Evolutionary conservation across 139 green algal species (phyloP).

Genomic region (Ulvella scutata): DNA sequence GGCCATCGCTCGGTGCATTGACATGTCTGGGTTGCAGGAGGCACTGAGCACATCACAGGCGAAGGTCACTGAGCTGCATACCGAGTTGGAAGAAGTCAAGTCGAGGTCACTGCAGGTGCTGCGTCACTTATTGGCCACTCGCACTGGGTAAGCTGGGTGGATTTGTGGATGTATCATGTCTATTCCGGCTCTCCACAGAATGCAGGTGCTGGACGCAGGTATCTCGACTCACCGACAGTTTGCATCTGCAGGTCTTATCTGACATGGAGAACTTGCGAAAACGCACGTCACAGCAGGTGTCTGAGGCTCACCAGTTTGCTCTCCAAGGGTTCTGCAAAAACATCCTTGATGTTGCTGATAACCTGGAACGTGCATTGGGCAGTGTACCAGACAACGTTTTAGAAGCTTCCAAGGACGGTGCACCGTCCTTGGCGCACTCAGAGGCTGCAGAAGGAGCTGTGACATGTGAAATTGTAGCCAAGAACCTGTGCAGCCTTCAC

Average conservation of each 20-base stretch:
- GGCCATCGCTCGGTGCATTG: no score
- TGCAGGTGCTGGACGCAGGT: no score
- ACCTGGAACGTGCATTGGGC: constrained; percentile 62
- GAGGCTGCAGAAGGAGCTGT: constrained; percentile 40
- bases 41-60: no score
- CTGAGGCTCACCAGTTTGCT: constrained; percentile 63
- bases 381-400: constrained; percentile 40
- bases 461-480: background rate
- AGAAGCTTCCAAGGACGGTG: constrained; percentile 2
- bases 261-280: constrained; percentile 90
- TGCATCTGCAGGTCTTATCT: constrained; percentile 37
- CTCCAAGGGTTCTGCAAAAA: constrained; percentile 72
- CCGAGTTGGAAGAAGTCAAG: no score
- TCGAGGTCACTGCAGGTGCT: no score
- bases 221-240: no score
- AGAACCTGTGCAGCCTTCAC: background rate
- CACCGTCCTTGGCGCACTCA: constrained; percentile 12
- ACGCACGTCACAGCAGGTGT: constrained; percentile 43
- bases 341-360: constrained; percentile 89
- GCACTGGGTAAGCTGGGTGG: no score
- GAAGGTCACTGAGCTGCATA: no score
- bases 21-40: no score
- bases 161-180: no score
- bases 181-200: no score
- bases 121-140: no score